A percentile compares a stretch with the other conserved stretches of the same genome.
Evolutionary conservation across 352 stramenopile genomes (phyloP).

Genomic region (Phytophthora pluvialis): DNA sequence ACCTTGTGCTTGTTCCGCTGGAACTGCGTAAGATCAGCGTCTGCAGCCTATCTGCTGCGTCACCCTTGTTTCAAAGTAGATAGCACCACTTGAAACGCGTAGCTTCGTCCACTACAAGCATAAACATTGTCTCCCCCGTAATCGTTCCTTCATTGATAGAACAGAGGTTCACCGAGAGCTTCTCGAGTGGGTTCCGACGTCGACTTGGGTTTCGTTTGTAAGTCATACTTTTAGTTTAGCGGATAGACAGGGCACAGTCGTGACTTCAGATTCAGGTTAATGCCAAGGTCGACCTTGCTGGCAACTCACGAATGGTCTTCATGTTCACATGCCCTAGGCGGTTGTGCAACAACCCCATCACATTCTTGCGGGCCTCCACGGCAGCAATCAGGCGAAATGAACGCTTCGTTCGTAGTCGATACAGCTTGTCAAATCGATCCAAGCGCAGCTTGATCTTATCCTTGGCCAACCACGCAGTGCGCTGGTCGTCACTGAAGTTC

Average conservation of each 20-base stretch:
- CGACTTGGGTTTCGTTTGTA: neutral
- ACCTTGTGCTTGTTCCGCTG: neutral
- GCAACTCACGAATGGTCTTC: slow-evolving; percentile 5
- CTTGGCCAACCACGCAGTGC: slow-evolving; percentile 6
- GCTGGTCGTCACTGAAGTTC: slow-evolving; percentile 8
- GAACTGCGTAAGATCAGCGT: slow-evolving; percentile 12
- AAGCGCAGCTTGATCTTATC: slow-evolving; percentile 13
- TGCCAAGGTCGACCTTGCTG: slow-evolving; percentile 16
- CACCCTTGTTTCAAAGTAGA: slow-evolving; percentile 5
- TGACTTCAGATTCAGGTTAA: slow-evolving; percentile 17
- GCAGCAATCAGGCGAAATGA: neutral
- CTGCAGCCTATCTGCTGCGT: slow-evolving; percentile 3
- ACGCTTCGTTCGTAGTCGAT: slow-evolving; percentile 6
- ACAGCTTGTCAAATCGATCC: slow-evolving; percentile 15
- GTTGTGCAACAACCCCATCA: slow-evolving; percentile 19
- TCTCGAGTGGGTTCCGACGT: neutral
- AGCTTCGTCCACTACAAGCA: slow-evolving; percentile 30
- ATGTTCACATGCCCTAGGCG: slow-evolving; percentile 17
- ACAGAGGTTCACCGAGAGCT: slow-evolving; percentile 11
- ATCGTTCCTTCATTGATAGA: slow-evolving; percentile 6
- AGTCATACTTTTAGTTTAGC: slow-evolving; percentile 8
- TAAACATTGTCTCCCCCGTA: slow-evolving; percentile 12
- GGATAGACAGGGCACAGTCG: slow-evolving; percentile 6
- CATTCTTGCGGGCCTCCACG: slow-evolving; percentile 8
- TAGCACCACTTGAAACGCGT: slow-evolving; percentile 30